phyloP scores from a whole-genome alignment of 108 stramenopile species.

The Heterococcus sp. region DNA sequence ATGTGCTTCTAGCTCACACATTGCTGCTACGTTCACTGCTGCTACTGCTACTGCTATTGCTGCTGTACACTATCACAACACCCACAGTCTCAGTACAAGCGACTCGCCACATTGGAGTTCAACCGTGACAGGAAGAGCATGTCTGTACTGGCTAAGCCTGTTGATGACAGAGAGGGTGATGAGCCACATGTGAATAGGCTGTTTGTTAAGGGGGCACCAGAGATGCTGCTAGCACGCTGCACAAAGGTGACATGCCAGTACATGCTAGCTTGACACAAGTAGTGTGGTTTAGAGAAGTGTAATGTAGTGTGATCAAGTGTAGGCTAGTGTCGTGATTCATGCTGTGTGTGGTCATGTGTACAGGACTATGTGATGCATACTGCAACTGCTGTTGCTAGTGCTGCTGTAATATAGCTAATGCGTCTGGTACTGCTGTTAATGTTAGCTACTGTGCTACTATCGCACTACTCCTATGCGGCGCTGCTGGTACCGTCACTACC shows the following conservation, averaged over 20 bases:
- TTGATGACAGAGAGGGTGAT: constrained; percentile 17
- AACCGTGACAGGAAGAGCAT: constrained; percentile 64
- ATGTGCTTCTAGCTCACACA: background rate
- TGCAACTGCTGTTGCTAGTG: too few species aligned
- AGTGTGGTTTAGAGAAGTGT: too few species aligned
- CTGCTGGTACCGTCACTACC: too few species aligned
- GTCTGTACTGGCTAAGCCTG: constrained; percentile 47
- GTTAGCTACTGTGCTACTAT: too few species aligned
- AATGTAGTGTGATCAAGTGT: too few species aligned
- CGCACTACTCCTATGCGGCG: too few species aligned
- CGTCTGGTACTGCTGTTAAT: too few species aligned
- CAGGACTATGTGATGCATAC: too few species aligned
- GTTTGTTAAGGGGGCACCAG: constrained; percentile 94
- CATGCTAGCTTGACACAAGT: too few species aligned
- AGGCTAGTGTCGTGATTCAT: too few species aligned
- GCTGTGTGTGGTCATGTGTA: too few species aligned
- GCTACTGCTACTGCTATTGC: background rate
- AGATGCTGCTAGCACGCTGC: constrained; percentile 83
- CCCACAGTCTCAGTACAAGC: constrained; percentile 51
- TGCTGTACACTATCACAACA: constrained; percentile 43
- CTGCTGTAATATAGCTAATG: too few species aligned
- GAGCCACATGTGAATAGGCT: constrained; percentile 66
- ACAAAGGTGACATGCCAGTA: constrained; percentile 13
- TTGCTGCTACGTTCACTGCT: background rate
- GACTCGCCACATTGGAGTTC: constrained; percentile 88